Evolutionary conservation across 805 yeast species (phyloP).

Genomic region (Metschnikowia lochheadii): DNA sequence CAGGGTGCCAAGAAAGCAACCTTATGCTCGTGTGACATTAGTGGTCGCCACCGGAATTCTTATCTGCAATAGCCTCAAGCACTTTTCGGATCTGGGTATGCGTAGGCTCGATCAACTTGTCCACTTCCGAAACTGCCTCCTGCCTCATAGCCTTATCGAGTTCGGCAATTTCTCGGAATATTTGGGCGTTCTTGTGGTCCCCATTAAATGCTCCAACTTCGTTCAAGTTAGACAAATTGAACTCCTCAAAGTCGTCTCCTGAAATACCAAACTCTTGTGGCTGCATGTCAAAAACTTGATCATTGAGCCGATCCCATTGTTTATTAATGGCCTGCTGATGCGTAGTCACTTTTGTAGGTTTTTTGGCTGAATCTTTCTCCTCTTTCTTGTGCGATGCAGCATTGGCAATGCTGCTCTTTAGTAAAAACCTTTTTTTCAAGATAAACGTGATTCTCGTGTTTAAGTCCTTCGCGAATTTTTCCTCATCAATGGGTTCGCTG

Average conservation of each 20-base stretch:
- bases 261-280: slow-evolving; percentile 36
- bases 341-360: slow-evolving; percentile 21
- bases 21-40: neutral
- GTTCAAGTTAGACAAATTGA: slow-evolving; percentile 25
- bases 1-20: slow-evolving; percentile 1
- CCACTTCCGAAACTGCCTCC: slow-evolving; percentile 8
- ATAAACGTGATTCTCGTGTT: slow-evolving; percentile 35
- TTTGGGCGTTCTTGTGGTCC: slow-evolving; percentile 8
- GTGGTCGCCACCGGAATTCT: neutral
- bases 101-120: slow-evolving; percentile 12
- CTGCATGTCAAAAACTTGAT: slow-evolving; percentile 23
- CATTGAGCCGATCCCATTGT: slow-evolving; percentile 46
- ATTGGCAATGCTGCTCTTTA: slow-evolving; percentile 29
- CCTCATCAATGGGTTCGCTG: slow-evolving; percentile 26
- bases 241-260: slow-evolving; percentile 41
- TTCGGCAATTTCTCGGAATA: slow-evolving; percentile 12
- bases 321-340: slow-evolving; percentile 22
- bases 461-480: slow-evolving; percentile 36
- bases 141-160: slow-evolving; percentile 9
- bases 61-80: neutral
- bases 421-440: slow-evolving; percentile 34
- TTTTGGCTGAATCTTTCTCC: slow-evolving; percentile 15
- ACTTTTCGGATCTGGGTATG: slow-evolving; percentile 8
- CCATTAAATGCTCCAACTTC: slow-evolving; percentile 7
- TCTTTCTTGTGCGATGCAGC: slow-evolving; percentile 4